Evolutionary conservation across 345 rosid species (phyloP).

Genomic region (Ricinus communis): DNA sequence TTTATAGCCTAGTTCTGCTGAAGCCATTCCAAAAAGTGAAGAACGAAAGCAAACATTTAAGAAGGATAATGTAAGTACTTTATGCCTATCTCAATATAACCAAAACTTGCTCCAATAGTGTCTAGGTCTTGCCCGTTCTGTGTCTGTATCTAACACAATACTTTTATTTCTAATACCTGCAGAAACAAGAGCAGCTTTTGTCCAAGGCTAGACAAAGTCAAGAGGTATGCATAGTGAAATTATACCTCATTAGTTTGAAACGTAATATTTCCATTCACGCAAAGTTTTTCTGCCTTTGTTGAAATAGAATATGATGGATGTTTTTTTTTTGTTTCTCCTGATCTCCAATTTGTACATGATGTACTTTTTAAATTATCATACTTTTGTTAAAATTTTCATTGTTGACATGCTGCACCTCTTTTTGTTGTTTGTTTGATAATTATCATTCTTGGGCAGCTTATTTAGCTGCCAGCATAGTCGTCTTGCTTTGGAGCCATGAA

Average conservation of each 20-base stretch:
- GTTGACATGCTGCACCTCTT: too few species aligned
- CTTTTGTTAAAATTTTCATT: too few species aligned
- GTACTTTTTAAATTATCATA: background rate
- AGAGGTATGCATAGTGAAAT: conserved; percentile 46
- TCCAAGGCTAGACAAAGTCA: conserved; percentile 60
- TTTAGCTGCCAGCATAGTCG: too few species aligned
- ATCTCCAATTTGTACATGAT: background rate
- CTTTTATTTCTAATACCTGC: conserved; percentile 13
- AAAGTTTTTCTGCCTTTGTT: background rate
- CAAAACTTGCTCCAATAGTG: background rate
- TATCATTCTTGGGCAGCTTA: too few species aligned
- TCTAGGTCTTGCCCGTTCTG: background rate
- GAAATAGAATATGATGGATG: too few species aligned
- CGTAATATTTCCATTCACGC: background rate
- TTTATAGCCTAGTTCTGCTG: conserved; percentile 40
- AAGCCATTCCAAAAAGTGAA: conserved; percentile 33
- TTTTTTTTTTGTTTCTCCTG: too few species aligned
- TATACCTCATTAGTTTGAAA: background rate
- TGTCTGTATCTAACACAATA: conserved; percentile 15
- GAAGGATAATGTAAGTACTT: conserved; percentile 49
- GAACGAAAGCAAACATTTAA: conserved; percentile 47
- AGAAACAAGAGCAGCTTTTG: conserved; percentile 56
- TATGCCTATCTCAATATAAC: background rate
- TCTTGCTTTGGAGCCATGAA: too few species aligned
- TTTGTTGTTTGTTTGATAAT: too few species aligned